Evolutionary conservation across 2,329 filamentous ascomycete species (phyloP).

Genomic region (Alternaria burnsii): DNA sequence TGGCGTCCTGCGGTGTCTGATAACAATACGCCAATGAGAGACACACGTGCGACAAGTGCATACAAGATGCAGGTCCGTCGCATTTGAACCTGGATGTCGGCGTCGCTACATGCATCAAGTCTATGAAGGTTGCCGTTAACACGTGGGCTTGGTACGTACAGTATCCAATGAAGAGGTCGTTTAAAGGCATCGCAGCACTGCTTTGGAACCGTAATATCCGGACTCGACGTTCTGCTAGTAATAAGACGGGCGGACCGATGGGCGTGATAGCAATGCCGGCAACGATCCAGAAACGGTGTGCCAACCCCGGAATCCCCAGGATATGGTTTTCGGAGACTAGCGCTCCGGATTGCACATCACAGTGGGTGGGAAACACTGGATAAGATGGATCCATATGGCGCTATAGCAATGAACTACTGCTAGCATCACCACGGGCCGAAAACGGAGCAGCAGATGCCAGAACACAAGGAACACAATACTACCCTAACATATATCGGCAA

Average conservation of each 20-base stretch:
- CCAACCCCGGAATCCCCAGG: constrained; percentile 10
- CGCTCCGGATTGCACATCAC: not conserved
- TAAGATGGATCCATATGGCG: not conserved
- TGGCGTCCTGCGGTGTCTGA: constrained; percentile 25
- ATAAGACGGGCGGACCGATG: constrained; percentile 1
- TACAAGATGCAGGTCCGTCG: constrained; percentile 14
- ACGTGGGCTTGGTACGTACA: constrained; percentile 18
- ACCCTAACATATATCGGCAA: not conserved
- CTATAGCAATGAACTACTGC: not conserved
- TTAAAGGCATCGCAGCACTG: not conserved
- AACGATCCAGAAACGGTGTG: not conserved
- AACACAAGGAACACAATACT: not conserved
- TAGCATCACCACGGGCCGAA: not conserved
- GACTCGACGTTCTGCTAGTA: not conserved
- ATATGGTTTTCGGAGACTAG: constrained; percentile 3
- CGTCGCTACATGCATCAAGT: constrained; percentile 5
- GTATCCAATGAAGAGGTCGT: not conserved
- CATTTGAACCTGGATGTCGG: constrained; percentile 25
- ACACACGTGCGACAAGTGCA: constrained; percentile 35
- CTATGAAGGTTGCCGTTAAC: not conserved
- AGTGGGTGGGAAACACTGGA: not conserved
- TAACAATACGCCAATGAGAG: constrained; percentile 38
- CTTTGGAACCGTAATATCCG: not conserved
- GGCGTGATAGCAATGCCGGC: not conserved
- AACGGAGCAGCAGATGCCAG: not conserved